Evolutionary conservation across 2,329 filamentous ascomycete genomes (phyloP).

Genomic region (Tolypocladium guangdongense): DNA sequence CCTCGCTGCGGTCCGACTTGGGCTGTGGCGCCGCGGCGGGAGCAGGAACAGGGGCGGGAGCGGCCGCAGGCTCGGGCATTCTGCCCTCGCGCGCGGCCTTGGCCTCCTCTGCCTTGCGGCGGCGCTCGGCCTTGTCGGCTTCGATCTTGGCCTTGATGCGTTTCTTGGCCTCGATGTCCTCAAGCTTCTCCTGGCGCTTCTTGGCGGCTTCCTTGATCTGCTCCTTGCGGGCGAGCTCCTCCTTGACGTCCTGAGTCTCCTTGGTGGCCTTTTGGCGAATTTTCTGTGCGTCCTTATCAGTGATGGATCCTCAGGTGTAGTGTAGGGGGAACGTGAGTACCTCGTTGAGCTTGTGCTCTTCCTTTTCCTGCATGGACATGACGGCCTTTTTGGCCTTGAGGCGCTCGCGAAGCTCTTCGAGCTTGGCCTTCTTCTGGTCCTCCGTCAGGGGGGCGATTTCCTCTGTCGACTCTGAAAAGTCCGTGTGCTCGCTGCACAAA

Average conservation of each 20-base stretch:
- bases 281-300: slow-evolving; percentile 29
- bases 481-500: slow-evolving; percentile 59
- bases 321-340: slow-evolving; percentile 26
- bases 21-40: slow-evolving; percentile 45
- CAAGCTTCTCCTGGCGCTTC: slow-evolving; percentile 80
- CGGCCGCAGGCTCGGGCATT: slow-evolving; percentile 28
- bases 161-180: slow-evolving; percentile 76
- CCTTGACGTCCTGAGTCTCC: slow-evolving; percentile 80
- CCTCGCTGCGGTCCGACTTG: slow-evolving; percentile 64
- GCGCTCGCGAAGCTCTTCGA: slow-evolving; percentile 63
- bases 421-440: slow-evolving; percentile 74
- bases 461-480: slow-evolving; percentile 90
- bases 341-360: slow-evolving; percentile 78
- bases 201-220: slow-evolving; percentile 81
- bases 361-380: slow-evolving; percentile 62
- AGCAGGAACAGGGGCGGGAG: slow-evolving; percentile 23
- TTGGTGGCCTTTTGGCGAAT: slow-evolving; percentile 80
- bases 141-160: slow-evolving; percentile 89
- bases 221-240: slow-evolving; percentile 79
- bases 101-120: slow-evolving; percentile 72
- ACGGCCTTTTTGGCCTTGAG: slow-evolving; percentile 61
- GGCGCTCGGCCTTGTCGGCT: slow-evolving; percentile 82
- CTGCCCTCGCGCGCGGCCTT: slow-evolving; percentile 81
- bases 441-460: slow-evolving; percentile 84
- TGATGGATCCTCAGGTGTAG: too few species aligned